Percentiles rank a stretch among this genome's conserved stretches.
Evolutionary conservation across 1,139 yeast genomes (phyloP).

Genomic region (Debaryomyces nepalensis): DNA sequence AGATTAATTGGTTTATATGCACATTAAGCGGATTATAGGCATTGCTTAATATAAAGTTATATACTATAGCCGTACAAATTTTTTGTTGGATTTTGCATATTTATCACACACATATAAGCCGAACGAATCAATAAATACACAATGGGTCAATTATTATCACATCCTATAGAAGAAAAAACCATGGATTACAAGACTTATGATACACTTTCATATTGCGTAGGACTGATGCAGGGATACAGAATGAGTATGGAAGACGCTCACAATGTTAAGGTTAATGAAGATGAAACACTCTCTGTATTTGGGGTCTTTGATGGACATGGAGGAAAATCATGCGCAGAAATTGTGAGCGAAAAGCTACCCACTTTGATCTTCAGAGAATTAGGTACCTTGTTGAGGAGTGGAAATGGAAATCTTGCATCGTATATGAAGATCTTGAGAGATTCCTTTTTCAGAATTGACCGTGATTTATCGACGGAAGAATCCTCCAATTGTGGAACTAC

Average conservation of each 20-base stretch:
- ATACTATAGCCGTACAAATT: neutral
- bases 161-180: constrained; percentile 72
- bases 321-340: constrained; percentile 63
- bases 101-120: neutral
- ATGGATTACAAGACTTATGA: constrained; percentile 51
- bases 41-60: neutral
- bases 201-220: constrained; percentile 61
- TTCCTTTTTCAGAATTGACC: constrained; percentile 61
- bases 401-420: constrained; percentile 15
- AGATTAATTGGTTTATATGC: neutral
- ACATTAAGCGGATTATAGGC: neutral
- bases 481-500: constrained; percentile 67
- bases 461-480: constrained; percentile 49
- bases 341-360: constrained; percentile 52
- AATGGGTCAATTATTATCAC: constrained; percentile 81
- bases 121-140: constrained; percentile 1
- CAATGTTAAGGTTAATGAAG: constrained; percentile 47
- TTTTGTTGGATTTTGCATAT: constrained; percentile 2
- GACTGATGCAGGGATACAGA: constrained; percentile 82
- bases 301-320: constrained; percentile 88
- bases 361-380: constrained; percentile 35
- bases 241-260: constrained; percentile 81
- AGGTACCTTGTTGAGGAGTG: constrained; percentile 18
- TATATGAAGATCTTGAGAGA: constrained; percentile 49
- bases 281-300: constrained; percentile 58